Percentiles rank a stretch among this genome's conserved stretches.
These are phyloP conservation scores for Penicillium vulpinum DNA, from an alignment of 2,329 filamentous ascomycete species.

Conservation along the genomic window DNA sequence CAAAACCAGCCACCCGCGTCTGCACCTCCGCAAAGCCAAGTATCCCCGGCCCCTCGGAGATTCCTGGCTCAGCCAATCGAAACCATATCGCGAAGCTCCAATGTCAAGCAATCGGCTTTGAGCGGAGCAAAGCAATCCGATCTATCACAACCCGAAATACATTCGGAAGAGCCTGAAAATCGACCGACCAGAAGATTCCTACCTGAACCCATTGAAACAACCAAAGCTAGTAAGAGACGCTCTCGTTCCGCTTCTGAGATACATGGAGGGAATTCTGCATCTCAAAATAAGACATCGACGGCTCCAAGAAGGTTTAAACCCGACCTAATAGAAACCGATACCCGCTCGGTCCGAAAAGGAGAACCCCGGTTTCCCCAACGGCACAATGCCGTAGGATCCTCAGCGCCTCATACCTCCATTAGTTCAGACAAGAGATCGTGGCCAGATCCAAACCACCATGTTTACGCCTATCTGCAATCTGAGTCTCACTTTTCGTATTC, in stretches of 20 bases:
- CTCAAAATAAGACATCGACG: background rate
- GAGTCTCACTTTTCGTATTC: constrained; percentile 50
- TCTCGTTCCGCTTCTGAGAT: constrained; percentile 34
- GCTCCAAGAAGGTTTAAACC: constrained; percentile 32
- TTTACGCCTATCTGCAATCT: constrained; percentile 53
- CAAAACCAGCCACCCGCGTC: background rate
- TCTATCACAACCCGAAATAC: constrained; percentile 1
- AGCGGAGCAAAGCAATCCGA: constrained; percentile 14
- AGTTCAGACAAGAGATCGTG: constrained; percentile 12
- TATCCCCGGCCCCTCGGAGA: constrained; percentile 24
- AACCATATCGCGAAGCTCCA: constrained; percentile 43
- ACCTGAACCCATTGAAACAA: constrained; percentile 65
- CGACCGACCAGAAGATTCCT: constrained; percentile 24
- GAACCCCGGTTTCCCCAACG: constrained; percentile 39
- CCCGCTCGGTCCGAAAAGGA: constrained; percentile 30
- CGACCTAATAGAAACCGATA: constrained; percentile 35
- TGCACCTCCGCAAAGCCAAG: background rate
- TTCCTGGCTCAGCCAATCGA: constrained; percentile 48
- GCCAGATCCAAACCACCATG: constrained; percentile 46
- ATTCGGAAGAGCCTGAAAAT: background rate
- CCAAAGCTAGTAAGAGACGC: constrained; percentile 54
- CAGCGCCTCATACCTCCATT: background rate
- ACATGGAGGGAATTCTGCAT: constrained; percentile 11
- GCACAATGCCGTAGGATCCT: constrained; percentile 18
- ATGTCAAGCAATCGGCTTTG: constrained; percentile 2